These are phyloP conservation scores for Amorphotheca resinae DNA, from an alignment of 495 filamentous ascomycete genomes.

Conservation along the genomic window DNA sequence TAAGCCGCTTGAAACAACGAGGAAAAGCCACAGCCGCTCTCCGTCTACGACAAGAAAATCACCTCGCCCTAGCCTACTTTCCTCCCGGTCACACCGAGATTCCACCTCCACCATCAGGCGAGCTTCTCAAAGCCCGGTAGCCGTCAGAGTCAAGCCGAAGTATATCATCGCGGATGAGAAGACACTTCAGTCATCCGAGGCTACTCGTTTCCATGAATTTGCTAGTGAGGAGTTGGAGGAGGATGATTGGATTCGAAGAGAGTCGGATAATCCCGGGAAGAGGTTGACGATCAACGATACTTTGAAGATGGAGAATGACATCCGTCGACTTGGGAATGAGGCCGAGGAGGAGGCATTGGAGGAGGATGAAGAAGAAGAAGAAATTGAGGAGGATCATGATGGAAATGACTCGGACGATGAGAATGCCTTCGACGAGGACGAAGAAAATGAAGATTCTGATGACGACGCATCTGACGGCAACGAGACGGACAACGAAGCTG, in stretches of 20 bases:
- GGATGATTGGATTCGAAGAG: slow-evolving; percentile 74
- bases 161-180: slow-evolving; percentile 36
- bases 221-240: slow-evolving; percentile 67
- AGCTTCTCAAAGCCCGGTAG: slow-evolving; percentile 23
- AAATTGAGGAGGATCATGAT: slow-evolving; percentile 42
- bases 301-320: slow-evolving; percentile 76
- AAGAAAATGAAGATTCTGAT: slow-evolving; percentile 45
- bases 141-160: slow-evolving; percentile 23
- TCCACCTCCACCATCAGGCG: slow-evolving; percentile 27
- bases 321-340: slow-evolving; percentile 78
- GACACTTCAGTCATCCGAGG: slow-evolving; percentile 52
- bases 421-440: slow-evolving; percentile 31
- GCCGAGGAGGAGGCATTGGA: slow-evolving; percentile 75
- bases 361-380: slow-evolving; percentile 54
- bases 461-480: slow-evolving; percentile 64
- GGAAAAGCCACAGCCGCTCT: slow-evolving; percentile 18
- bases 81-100: slow-evolving; percentile 37
- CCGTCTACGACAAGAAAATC: slow-evolving; percentile 27
- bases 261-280: slow-evolving; percentile 40
- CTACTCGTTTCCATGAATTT: slow-evolving; percentile 84
- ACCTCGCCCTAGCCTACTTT: slow-evolving; percentile 25
- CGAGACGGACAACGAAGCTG: slow-evolving; percentile 91
- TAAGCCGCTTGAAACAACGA: slow-evolving; percentile 4
- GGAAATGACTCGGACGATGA: slow-evolving; percentile 31
- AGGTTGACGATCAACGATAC: slow-evolving; percentile 84